Base-by-base conservation (phyloP, 2,329 filamentous ascomycete genomes). In the Mycosphaerelloides madeirae region DNA sequence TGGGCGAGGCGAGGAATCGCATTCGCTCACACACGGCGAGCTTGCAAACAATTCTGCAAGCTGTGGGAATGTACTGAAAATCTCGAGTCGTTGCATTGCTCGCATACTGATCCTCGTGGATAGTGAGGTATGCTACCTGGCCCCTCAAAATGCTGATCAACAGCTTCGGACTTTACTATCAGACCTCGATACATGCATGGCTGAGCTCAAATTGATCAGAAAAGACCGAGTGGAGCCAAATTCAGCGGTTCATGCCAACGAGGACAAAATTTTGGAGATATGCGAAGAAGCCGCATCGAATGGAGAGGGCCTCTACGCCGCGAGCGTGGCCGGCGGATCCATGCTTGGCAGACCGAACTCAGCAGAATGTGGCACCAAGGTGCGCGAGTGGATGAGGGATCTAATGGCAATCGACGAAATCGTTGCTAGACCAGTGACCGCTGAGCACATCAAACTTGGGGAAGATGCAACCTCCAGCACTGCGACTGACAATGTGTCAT, bases 11-110 rank as follows among this genome's bases (percentile, higher is more conserved):
- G n/a, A 28, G 48, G 31, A 44, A 48, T 31, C 41, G 44, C 1
- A 51, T 51, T 18, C 45, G 44, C 7, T 48, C 45, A 8, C 48
- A 51, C 19, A 51, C 45, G 11, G 41, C 45, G 11, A 46, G 44
- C 19, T 28, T 51, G 18, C 45, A 51, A 31, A 44, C 48, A 12
- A 37, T 43, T 8, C 15, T 49, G 16, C 48, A 51, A 29, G 39
- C 44, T 12, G 42, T 51, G 9, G 38, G 40, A 13, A 43, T 51
- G 32, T 33, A 38, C 31, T 38, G 11, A 12, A 22, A n/a, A 18
- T 34, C 3, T n/a, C n/a, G n/a, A n/a, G n/a, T n/a, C n/a, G n/a
- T n/a, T n/a, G n/a, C n/a, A n/a, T n/a, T n/a, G n/a, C n/a, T n/a
- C n/a, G n/a, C n/a, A n/a, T n/a, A n/a, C n/a, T n/a, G n/a, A n/a